Evolutionary conservation across 2,329 filamentous ascomycete species (phyloP), one percentile per base, ranked within the genome.

Genomic region (Emergomyces orientalis): DNA sequence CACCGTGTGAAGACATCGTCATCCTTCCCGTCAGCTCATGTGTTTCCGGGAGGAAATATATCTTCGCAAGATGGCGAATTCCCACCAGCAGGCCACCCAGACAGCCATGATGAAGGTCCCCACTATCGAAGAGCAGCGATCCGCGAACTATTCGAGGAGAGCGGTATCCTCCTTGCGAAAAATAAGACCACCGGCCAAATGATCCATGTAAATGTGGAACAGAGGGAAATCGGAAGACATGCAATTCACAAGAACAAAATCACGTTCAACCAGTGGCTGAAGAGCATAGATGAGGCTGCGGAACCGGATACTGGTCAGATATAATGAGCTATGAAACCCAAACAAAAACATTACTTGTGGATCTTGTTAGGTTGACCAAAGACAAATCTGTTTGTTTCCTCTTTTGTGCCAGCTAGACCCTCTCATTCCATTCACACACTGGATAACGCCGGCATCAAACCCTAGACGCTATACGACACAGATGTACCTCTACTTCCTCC

Each of bases 401-500:
- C 43, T 25, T 43, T 52, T 49, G 32, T 54, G 11, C 22, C 37
- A 27, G 47, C 14, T 45, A 59, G 52, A 63, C 1, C 79, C 81
- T 45, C 78, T 97, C 2, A 78, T 90, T 8, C 91, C 92, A 0
- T 97, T 96, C 71, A 96, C 92, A 0, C 85, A 90, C 61, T 97
- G 94, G 94, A 82, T 97, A 62, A 97, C 94, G 2, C 93, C 93
- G 0, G 70, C 68, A 13, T 75, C 80, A 0, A 85, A 84, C 65
- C 83, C 86, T 0, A 90, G 87, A 69, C 84, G 94, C 55, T 99
- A 95, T 77, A 90, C 89, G 0, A 97, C 93, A 0, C 92, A 97
- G 73, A 97, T 97, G 93, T 99, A 97, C 76, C 75, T 97, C 13
- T 96, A 96, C 76, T 87, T 95, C 75, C 81, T 97, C 2, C 91